A percentile compares a stretch with the other conserved stretches of the same genome.
These are phyloP conservation scores for Ochetophila trinervis DNA, from an alignment of 306 rosid genomes.

Conservation along the genomic window DNA sequence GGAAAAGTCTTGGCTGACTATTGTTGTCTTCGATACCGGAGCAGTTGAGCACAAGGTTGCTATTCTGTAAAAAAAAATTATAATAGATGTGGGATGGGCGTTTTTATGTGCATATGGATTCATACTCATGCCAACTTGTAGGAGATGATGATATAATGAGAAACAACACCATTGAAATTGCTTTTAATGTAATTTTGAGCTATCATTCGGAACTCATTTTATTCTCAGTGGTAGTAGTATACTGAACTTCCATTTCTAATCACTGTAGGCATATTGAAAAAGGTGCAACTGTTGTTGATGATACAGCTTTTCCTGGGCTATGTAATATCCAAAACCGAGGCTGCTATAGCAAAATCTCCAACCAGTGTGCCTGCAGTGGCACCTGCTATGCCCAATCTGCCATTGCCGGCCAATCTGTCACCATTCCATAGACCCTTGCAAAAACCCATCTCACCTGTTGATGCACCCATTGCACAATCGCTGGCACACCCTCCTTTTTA, in stretches of 20 bases:
- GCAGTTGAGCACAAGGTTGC: too few species aligned
- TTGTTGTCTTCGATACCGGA: too few species aligned
- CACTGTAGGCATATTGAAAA: slow-evolving; percentile 50
- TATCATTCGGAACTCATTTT: not conserved
- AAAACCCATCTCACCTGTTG: slow-evolving; percentile 37
- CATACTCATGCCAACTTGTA: too few species aligned
- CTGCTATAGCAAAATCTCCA: slow-evolving; percentile 30
- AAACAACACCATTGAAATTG: too few species aligned
- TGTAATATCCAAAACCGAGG: slow-evolving; percentile 35
- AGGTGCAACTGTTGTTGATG: slow-evolving; percentile 33
- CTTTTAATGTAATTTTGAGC: too few species aligned
- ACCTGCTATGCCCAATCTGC: slow-evolving; percentile 38
- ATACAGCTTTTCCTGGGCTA: slow-evolving; percentile 48
- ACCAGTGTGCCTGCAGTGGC: slow-evolving; percentile 30
- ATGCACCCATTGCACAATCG: slow-evolving; percentile 32
- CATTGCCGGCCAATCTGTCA: slow-evolving; percentile 38
- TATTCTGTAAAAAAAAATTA: too few species aligned
- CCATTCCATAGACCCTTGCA: slow-evolving; percentile 22
- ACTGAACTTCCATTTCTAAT: slow-evolving; percentile 18
- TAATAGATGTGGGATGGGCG: too few species aligned
- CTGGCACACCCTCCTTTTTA: slow-evolving; percentile 49
- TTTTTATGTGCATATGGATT: too few species aligned
- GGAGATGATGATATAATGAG: too few species aligned
- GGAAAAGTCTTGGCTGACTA: too few species aligned
- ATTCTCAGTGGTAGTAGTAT: not conserved